These are phyloP conservation scores for Biancaea sappan DNA, from an alignment of 306 rosid genomes.

Conservation along the genomic window DNA sequence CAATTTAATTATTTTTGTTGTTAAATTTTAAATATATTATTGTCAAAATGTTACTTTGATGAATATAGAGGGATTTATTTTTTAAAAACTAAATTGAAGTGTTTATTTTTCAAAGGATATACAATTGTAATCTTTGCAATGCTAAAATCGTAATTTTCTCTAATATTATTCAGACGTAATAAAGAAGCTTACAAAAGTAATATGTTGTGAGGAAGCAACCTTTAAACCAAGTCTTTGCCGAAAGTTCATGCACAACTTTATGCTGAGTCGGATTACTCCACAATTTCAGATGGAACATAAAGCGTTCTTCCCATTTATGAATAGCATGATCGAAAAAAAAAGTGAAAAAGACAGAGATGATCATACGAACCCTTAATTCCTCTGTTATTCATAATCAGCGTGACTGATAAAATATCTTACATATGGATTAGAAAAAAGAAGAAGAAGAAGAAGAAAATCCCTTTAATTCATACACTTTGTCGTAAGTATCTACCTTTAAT, in stretches of 20 bases:
- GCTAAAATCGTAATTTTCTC: too few species aligned
- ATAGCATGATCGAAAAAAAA: not conserved
- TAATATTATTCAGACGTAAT: too few species aligned
- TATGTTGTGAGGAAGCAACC: not conserved
- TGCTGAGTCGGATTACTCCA: not conserved
- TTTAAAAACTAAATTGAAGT: too few species aligned
- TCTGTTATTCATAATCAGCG: not conserved
- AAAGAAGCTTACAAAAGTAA: not conserved
- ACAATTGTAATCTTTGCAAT: too few species aligned
- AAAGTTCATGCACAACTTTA: conserved; percentile 18
- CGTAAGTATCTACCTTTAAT: conserved; percentile 3
- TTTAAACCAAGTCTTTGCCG: conserved; percentile 6
- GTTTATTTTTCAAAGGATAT: too few species aligned
- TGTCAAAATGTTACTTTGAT: too few species aligned
- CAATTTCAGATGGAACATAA: not conserved
- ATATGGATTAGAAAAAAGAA: not conserved
- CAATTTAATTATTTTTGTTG: too few species aligned
- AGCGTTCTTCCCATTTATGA: not conserved
- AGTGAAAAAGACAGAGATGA: not conserved
- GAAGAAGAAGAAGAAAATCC: not conserved
- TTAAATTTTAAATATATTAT: too few species aligned
- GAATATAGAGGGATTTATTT: too few species aligned
- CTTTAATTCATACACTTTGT: conserved; percentile 4
- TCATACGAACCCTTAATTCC: not conserved
- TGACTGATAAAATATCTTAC: conserved; percentile 1